These are phyloP conservation scores for Tanozyma kutaoensis DNA, from an alignment of 805 yeast species.

Conservation along the genomic window DNA sequence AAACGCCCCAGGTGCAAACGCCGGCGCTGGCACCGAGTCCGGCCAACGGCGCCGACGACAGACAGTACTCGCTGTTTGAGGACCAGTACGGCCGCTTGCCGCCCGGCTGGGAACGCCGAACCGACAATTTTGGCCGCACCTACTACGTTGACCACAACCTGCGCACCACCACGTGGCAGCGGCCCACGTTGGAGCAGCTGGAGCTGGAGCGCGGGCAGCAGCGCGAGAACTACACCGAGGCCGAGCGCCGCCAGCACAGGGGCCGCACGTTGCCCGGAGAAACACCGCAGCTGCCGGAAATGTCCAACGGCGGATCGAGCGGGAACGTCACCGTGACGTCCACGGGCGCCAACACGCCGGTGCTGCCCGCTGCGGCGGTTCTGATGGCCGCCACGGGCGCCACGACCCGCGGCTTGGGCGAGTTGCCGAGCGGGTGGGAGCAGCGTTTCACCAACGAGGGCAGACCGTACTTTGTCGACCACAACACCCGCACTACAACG, in stretches of 20 bases:
- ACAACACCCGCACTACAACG: conserved; percentile 97
- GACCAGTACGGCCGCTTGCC: conserved; percentile 95
- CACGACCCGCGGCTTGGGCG: conserved; percentile 93
- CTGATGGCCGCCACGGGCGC: conserved; percentile 68
- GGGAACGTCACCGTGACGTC: conserved; percentile 36
- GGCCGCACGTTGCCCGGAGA: conserved; percentile 79
- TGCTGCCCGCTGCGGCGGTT: conserved; percentile 56
- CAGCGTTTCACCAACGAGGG: conserved; percentile 97
- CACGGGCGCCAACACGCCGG: conserved; percentile 33
- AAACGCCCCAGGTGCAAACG: conserved; percentile 4
- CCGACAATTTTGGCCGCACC: conserved; percentile 94
- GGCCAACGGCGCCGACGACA: conserved; percentile 11
- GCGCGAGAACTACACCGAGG: conserved; percentile 60
- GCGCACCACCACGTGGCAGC: conserved; percentile 97
- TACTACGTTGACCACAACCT: conserved; percentile 97
- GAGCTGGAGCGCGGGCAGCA: conserved; percentile 58
- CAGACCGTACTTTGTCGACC: conserved; percentile 95
- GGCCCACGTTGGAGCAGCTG: conserved; percentile 76
- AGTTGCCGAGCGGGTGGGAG: conserved; percentile 98
- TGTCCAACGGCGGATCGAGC: conserved; percentile 10
- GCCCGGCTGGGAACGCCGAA: conserved; percentile 98
- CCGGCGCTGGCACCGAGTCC: conserved; percentile 4
- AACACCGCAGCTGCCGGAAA: conserved; percentile 12
- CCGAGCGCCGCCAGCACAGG: conserved; percentile 83
- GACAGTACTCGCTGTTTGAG: conserved; percentile 87